These are phyloP conservation scores for Inga oerstediana DNA, from an alignment of 306 rosid species.

Conservation along the genomic window DNA sequence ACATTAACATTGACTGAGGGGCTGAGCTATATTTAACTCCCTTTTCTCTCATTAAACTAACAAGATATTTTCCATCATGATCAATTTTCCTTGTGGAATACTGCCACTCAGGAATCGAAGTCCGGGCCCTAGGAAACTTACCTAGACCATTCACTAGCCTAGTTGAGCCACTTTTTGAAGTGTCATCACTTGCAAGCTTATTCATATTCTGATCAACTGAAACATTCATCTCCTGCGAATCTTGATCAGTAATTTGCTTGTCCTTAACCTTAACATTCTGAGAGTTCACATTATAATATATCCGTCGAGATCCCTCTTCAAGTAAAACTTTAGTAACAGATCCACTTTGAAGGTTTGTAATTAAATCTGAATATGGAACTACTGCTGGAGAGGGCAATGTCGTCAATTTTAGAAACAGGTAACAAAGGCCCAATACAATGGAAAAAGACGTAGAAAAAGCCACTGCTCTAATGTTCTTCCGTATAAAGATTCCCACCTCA, in stretches of 20 bases:
- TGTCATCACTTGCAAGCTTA: conserved; percentile 42
- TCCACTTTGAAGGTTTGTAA: conserved; percentile 65
- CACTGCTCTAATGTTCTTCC: conserved; percentile 63
- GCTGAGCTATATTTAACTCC: conserved; percentile 85
- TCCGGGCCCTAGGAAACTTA: conserved; percentile 49
- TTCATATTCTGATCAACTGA: conserved; percentile 34
- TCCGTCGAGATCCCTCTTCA: conserved; percentile 91
- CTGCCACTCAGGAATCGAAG: conserved; percentile 70
- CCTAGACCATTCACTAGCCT: conserved; percentile 33
- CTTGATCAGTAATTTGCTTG: conserved; percentile 44
- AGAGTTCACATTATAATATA: conserved; percentile 57
- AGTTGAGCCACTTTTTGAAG: conserved; percentile 44
- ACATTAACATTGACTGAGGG: conserved; percentile 77
- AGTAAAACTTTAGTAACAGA: conserved; percentile 68
- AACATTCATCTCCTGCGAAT: conserved; percentile 39
- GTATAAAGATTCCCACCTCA: conserved; percentile 52
- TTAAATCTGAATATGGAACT: conserved; percentile 87
- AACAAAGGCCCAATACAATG: conserved; percentile 65
- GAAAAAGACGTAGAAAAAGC: conserved; percentile 61
- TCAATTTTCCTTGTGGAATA: conserved; percentile 87
- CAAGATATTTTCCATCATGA: conserved; percentile 82
- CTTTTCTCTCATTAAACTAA: conserved; percentile 82
- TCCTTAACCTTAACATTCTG: conserved; percentile 25
- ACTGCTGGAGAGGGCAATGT: conserved; percentile 61
- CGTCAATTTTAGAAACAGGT: conserved; percentile 68